Evolutionary conservation across 2,329 filamentous ascomycete genomes (phyloP), one percentile per base, ranked within the genome.

Genomic region (Pseudogymnoascus sp.): DNA sequence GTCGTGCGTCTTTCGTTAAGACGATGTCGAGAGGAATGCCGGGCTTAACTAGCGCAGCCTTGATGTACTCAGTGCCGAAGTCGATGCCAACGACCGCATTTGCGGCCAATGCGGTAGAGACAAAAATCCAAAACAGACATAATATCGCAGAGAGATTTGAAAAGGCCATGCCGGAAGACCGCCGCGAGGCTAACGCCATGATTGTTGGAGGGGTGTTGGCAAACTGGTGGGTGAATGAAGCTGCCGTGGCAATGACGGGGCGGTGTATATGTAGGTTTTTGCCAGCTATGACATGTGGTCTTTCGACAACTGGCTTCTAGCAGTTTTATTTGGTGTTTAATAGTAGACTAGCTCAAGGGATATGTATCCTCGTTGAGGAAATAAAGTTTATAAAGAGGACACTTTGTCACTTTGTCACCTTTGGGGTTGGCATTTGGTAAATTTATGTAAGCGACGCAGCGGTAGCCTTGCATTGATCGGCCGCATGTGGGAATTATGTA

Each of bases 11-110:
- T 75, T 97, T 99, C 31, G 93, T 97, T 63, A 97, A 84, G 75
- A 99, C 93, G 68, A 99, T 97, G 69, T 99, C 95, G 73, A 99
- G 90, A 9, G 95, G 95, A 61, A 96, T 93, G 65, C 95, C 95
- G 1, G 95, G 95, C 79, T 97, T 97, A 65, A 99, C 93, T 43
- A 99, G 85, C 12, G 90, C 88, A 28, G 93, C 93, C 80, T 97
- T 99, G 79, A 99, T 90, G 78, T 96, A 97, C 75, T 96, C 91
- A 63, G 95, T 97, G 69, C 95, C 95, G 62, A 99, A 82, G 77
- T 99, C 95, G 71, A 99, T 84, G 66, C 95, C 95, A 21, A 99
- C 81, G 16, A 97, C 93, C 61, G 91, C 91, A 7, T 91, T 73
- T 64, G 71, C 72, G 67, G 72, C 72, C 68, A 73, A 66, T 69